phyloP scores from a whole-genome alignment of 352 stramenopile species.

The Pythium brachiatum region DNA sequence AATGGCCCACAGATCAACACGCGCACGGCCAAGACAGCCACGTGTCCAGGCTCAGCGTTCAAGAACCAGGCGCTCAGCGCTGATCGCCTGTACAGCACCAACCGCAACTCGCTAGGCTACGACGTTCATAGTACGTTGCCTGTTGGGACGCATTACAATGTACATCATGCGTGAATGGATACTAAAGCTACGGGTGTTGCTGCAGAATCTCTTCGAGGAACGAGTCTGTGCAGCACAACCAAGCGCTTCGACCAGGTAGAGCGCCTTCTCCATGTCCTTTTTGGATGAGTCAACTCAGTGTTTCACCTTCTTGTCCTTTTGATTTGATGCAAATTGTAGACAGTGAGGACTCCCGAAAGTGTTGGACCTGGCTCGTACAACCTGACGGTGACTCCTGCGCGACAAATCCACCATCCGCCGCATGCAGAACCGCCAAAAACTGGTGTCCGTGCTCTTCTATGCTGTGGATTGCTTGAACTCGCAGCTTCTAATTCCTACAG shows the following conservation, averaged over 20 bases:
- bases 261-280: neutral
- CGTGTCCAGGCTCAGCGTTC: conserved; percentile 60
- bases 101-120: conserved; percentile 51
- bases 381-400: conserved; percentile 14
- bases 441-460: neutral
- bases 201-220: conserved; percentile 57
- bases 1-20: conserved; percentile 43
- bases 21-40: conserved; percentile 49
- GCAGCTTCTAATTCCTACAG: neutral
- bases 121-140: conserved; percentile 55
- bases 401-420: conserved; percentile 21
- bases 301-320: no score
- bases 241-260: conserved; percentile 51
- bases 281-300: neutral
- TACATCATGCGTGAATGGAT: no score
- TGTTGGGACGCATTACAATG: no score
- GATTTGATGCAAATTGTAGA: conserved; percentile 26
- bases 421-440: conserved; percentile 10
- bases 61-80: conserved; percentile 54
- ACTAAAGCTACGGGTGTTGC: neutral
- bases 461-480: neutral
- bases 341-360: conserved; percentile 36
- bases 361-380: conserved; percentile 68
- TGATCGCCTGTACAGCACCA: conserved; percentile 72
- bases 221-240: conserved; percentile 63